Base-by-base conservation (phyloP, 352 stramenopile species). In the Blastocystis sp. region DNA sequence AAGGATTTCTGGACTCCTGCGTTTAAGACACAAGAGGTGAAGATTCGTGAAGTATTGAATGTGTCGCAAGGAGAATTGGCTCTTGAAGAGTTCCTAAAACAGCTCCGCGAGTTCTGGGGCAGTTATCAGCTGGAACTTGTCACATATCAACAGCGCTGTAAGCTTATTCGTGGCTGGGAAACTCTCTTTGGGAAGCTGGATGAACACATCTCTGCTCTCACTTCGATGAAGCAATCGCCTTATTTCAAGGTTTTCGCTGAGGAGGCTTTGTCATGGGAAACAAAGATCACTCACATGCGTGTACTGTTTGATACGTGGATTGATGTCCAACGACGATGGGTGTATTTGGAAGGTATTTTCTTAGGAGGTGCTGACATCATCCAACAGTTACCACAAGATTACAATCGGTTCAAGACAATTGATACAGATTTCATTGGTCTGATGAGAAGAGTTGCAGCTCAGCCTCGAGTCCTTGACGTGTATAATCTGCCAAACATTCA, bases 261-360 rank as follows among this genome's bases (percentile, higher is more conserved):
- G 89, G 93, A 97, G 88, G 94, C 95, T 32, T 94, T 95, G 29
- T 92, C 92, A 21, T 99, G 97, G 97, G 96, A 99, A 90, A 94
- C 98, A 88, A 96, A 97, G 86, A 89, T 99, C 29, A 98, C 94
- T 0, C 94, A 93, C 75, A 95, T 99, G 32, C 92, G 95, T 69
- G 92, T 94, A 19, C 97, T 98, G 35, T 94, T 99, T 49, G 97
- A 99, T 90, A 93, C 97, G 35, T 99, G 97, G 96, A 97, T 99
- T 77, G 96, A 99, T 89, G 96, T 99, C 0, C 97, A 99, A 91
- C 93, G 97, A 16, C 94, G 96, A 27, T 99, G 96, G 96, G 94
- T 99, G 21, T 99, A 99, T 89, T 91, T 99, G 7, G 96, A 99
- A 91, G 96, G 95, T 32, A 99, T 99, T 89, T 98, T 99, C 66